Conservation (phyloP, 2,329 filamentous ascomycete species). For the Chrysoporthe cubensis region DNA sequence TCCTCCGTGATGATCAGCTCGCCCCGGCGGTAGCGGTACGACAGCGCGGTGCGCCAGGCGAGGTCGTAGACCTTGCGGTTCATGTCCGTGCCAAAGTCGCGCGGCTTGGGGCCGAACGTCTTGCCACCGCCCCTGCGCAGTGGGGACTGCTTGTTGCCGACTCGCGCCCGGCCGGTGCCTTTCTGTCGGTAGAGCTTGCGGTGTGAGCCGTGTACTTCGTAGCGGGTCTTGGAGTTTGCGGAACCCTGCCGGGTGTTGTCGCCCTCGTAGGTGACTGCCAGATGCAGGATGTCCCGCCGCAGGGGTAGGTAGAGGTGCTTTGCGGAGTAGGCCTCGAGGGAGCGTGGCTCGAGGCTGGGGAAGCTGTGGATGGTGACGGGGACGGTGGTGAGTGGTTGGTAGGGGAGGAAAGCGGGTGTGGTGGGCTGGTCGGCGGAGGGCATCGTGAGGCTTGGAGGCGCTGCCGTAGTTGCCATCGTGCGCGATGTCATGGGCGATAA, state of each 20-base stretch:
- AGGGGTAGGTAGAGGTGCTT: slow-evolving; percentile 87
- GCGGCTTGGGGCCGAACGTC: slow-evolving; percentile 83
- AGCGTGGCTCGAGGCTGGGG: slow-evolving; percentile 81
- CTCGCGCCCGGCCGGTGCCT: slow-evolving; percentile 77
- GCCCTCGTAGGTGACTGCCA: slow-evolving; percentile 90
- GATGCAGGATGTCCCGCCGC: slow-evolving; percentile 88
- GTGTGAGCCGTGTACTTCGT: slow-evolving; percentile 81
- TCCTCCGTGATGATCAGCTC: slow-evolving; percentile 87
- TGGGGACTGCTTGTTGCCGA: slow-evolving; percentile 81
- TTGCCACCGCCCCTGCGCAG: slow-evolving; percentile 85
- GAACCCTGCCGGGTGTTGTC: slow-evolving; percentile 87
- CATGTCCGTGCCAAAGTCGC: slow-evolving; percentile 85
- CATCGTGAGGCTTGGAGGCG: slow-evolving; percentile 24
- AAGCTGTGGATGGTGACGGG: slow-evolving; percentile 88
- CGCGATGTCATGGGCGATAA: slow-evolving; percentile 18
- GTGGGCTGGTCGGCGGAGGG: slow-evolving; percentile 24
- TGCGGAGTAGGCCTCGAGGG: slow-evolving; percentile 76
- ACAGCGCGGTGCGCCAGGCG: slow-evolving; percentile 92
- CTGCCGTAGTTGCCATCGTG: slow-evolving; percentile 28
- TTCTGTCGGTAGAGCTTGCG: slow-evolving; percentile 87
- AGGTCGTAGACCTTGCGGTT: slow-evolving; percentile 92
- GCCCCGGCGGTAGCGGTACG: slow-evolving; percentile 85
- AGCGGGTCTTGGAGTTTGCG: slow-evolving; percentile 79
- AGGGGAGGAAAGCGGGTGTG: slow-evolving; percentile 31
- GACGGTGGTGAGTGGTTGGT: slow-evolving; percentile 60